Evolutionary conservation across 2,329 filamentous ascomycete species (phyloP).

Genomic region (Venturia carpophila): DNA sequence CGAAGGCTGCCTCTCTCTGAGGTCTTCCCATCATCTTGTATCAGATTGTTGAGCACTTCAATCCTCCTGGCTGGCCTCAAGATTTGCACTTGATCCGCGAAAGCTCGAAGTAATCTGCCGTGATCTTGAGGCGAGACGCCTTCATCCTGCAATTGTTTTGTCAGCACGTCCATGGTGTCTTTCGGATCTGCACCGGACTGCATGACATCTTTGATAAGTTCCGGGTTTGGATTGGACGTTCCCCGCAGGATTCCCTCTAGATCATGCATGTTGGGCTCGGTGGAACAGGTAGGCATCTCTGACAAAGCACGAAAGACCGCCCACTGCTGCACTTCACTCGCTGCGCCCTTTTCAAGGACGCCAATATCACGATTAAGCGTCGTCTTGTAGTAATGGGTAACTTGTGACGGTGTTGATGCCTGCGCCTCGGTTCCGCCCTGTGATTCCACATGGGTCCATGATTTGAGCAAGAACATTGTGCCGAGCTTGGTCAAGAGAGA

Average conservation of each 20-base stretch:
- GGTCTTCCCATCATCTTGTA: background rate
- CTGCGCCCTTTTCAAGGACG: background rate
- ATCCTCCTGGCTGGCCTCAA: slow-evolving; percentile 5
- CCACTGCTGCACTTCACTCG: slow-evolving; percentile 3
- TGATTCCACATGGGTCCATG: background rate
- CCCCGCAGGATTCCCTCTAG: background rate
- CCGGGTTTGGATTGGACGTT: background rate
- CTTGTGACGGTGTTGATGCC: background rate
- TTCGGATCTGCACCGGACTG: background rate
- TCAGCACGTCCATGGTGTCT: background rate
- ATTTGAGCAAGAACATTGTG: slow-evolving; percentile 10
- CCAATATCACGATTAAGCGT: background rate
- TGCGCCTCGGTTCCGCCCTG: background rate
- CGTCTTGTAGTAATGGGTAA: background rate
- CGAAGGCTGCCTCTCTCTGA: slow-evolving; percentile 7
- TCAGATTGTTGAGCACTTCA: background rate
- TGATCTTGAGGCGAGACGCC: slow-evolving; percentile 1
- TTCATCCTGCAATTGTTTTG: background rate
- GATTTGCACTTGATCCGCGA: background rate
- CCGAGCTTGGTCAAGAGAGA: background rate
- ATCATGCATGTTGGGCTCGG: background rate
- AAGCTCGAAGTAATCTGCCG: background rate
- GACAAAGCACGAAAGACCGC: background rate
- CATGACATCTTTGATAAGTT: slow-evolving; percentile 1
- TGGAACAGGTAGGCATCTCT: background rate